phyloP scores from a whole-genome alignment of 345 rosid species.

The Corchorus capsularis region DNA sequence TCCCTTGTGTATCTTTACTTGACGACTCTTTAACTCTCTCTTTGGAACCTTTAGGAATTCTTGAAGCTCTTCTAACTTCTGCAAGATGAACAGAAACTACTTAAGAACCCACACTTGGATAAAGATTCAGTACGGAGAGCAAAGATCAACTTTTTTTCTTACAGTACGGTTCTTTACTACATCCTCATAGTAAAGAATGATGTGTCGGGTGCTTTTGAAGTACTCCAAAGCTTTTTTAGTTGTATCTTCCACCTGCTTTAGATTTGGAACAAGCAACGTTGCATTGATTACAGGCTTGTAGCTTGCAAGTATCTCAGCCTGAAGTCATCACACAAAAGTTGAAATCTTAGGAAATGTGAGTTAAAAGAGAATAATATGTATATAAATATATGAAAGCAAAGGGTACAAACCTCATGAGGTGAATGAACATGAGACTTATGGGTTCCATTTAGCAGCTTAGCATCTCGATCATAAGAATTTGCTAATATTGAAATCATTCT shows the following conservation, averaged over 20 bases:
- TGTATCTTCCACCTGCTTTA: slow-evolving; percentile 72
- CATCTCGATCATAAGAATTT: slow-evolving; percentile 82
- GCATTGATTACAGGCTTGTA: slow-evolving; percentile 84
- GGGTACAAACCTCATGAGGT: slow-evolving; percentile 62
- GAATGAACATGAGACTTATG: slow-evolving; percentile 99
- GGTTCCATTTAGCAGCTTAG: slow-evolving; percentile 81
- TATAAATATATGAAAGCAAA: background rate
- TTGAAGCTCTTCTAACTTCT: slow-evolving; percentile 77
- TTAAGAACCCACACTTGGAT: slow-evolving; percentile 2
- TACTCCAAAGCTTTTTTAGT: slow-evolving; percentile 71
- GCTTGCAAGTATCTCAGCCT: slow-evolving; percentile 94
- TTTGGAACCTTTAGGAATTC: slow-evolving; percentile 86
- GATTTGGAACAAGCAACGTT: slow-evolving; percentile 52
- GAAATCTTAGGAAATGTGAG: background rate
- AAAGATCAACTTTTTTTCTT: slow-evolving; percentile 27
- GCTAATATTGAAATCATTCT: slow-evolving; percentile 95
- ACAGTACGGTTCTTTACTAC: slow-evolving; percentile 81
- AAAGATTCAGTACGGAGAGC: background rate
- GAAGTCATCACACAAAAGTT: slow-evolving; percentile 36
- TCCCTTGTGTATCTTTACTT: slow-evolving; percentile 95
- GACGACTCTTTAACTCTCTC: slow-evolving; percentile 71
- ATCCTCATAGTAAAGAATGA: slow-evolving; percentile 86
- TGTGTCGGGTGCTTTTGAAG: slow-evolving; percentile 82
- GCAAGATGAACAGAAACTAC: slow-evolving; percentile 18
- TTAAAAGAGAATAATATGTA: background rate